These are phyloP conservation scores for Cyberlindnera maritima DNA, from an alignment of 805 yeast species.

Conservation along the genomic window DNA sequence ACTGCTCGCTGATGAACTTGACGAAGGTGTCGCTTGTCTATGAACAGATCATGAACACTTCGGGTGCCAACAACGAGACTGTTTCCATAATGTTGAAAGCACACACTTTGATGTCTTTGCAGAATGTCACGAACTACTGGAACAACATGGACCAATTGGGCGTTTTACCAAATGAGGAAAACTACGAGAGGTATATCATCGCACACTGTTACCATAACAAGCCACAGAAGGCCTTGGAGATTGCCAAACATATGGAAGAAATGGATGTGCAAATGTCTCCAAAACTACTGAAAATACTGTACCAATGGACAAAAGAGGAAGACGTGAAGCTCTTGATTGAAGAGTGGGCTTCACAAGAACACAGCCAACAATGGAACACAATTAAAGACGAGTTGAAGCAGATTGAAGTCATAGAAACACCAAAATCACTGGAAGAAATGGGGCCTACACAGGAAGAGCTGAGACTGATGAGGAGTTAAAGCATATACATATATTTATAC, in stretches of 20 bases:
- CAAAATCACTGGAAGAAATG: constrained; percentile 11
- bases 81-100: constrained; percentile 65
- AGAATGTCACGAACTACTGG: constrained; percentile 62
- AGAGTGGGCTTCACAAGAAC: constrained; percentile 36
- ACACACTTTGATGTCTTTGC: constrained; percentile 49
- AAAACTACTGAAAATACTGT: constrained; percentile 45
- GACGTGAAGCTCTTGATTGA: constrained; percentile 19
- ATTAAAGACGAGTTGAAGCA: constrained; percentile 26
- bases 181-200: constrained; percentile 58
- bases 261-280: constrained; percentile 43
- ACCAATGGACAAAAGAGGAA: constrained; percentile 38
- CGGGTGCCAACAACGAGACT: constrained; percentile 59
- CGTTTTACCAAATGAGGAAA: constrained; percentile 48
- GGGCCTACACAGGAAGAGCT: constrained; percentile 14
- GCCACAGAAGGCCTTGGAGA: constrained; percentile 51
- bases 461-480: constrained; percentile 15
- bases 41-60: constrained; percentile 54
- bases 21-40: constrained; percentile 58
- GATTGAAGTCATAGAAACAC: constrained; percentile 6
- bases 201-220: constrained; percentile 70
- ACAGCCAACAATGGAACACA: constrained; percentile 37
- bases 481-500: too few relatives aligned
- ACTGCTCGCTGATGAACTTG: constrained; percentile 53
- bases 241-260: constrained; percentile 46
- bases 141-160: constrained; percentile 46